These are phyloP conservation scores for Protomyces pachydermus DNA, from an alignment of 1,139 yeast genomes.

Conservation along the genomic window DNA sequence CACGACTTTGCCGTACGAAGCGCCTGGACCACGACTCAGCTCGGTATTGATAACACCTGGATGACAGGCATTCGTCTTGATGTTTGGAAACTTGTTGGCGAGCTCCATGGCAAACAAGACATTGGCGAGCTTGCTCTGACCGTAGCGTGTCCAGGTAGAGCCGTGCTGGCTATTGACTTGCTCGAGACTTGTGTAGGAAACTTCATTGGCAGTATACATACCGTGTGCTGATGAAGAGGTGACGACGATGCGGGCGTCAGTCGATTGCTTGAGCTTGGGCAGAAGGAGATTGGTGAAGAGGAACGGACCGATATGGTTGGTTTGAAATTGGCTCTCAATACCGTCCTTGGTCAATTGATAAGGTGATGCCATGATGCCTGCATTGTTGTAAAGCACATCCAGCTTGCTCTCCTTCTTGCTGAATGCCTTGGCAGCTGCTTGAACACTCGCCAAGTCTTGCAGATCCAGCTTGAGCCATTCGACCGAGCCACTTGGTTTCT, in stretches of 20 bases:
- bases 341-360: slow-evolving; percentile 33
- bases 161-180: slow-evolving; percentile 4
- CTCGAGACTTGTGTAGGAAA: slow-evolving; percentile 23
- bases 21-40: slow-evolving; percentile 9
- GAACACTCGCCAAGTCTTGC: slow-evolving; percentile 41
- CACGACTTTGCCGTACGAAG: background rate
- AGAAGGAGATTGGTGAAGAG: slow-evolving; percentile 60
- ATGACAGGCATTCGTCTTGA: slow-evolving; percentile 31
- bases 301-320: slow-evolving; percentile 73
- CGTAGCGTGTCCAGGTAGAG: slow-evolving; percentile 28
- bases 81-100: slow-evolving; percentile 23
- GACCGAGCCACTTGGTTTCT: slow-evolving; percentile 35
- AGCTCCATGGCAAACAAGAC: slow-evolving; percentile 30
- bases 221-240: slow-evolving; percentile 68
- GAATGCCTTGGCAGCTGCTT: slow-evolving; percentile 29
- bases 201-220: slow-evolving; percentile 28
- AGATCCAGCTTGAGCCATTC: slow-evolving; percentile 42
- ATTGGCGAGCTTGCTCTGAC: slow-evolving; percentile 33
- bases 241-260: slow-evolving; percentile 50
- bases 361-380: slow-evolving; percentile 30
- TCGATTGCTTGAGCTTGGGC: slow-evolving; percentile 44
- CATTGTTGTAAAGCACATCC: slow-evolving; percentile 33
- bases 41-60: slow-evolving; percentile 33
- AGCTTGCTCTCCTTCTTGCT: slow-evolving; percentile 29
- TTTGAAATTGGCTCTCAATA: slow-evolving; percentile 57